Evolutionary conservation across 2,329 filamentous ascomycete species (phyloP).

Genomic region (Diaporthe eres): DNA sequence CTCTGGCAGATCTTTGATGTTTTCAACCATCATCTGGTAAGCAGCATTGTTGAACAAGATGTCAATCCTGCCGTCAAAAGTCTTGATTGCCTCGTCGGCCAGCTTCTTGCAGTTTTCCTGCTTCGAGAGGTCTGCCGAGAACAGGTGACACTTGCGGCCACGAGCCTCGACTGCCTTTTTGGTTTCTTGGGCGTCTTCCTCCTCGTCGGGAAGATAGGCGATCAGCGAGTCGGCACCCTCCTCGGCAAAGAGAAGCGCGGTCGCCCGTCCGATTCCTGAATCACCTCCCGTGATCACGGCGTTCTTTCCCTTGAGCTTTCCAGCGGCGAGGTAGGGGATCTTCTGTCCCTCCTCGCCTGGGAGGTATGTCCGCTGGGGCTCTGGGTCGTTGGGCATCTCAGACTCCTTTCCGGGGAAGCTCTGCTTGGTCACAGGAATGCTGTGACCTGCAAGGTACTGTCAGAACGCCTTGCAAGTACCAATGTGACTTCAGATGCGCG

Average conservation of each 20-base stretch:
- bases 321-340: slow-evolving; percentile 80
- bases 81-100: slow-evolving; percentile 75
- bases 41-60: slow-evolving; percentile 83
- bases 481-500: neutral
- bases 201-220: slow-evolving; percentile 81
- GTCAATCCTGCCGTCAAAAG: slow-evolving; percentile 76
- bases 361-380: slow-evolving; percentile 52
- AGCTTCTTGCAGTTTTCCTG: slow-evolving; percentile 78
- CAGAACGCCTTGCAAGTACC: neutral
- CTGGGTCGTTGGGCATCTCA: slow-evolving; percentile 70
- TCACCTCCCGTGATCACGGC: slow-evolving; percentile 88
- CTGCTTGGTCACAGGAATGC: slow-evolving; percentile 57
- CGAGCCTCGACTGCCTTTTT: slow-evolving; percentile 77
- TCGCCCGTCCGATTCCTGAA: slow-evolving; percentile 82
- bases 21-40: slow-evolving; percentile 80
- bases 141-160: slow-evolving; percentile 75
- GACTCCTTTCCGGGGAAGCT: slow-evolving; percentile 59
- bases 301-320: slow-evolving; percentile 81
- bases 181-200: slow-evolving; percentile 82
- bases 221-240: slow-evolving; percentile 84
- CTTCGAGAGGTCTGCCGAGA: slow-evolving; percentile 75
- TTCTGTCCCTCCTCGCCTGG: slow-evolving; percentile 71
- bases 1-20: slow-evolving; percentile 80
- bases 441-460: slow-evolving; percentile 50
- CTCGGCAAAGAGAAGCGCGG: slow-evolving; percentile 83